Evolutionary conservation across 208 protist species (phyloP).

Genomic region (Wallacemonas sp.): DNA sequence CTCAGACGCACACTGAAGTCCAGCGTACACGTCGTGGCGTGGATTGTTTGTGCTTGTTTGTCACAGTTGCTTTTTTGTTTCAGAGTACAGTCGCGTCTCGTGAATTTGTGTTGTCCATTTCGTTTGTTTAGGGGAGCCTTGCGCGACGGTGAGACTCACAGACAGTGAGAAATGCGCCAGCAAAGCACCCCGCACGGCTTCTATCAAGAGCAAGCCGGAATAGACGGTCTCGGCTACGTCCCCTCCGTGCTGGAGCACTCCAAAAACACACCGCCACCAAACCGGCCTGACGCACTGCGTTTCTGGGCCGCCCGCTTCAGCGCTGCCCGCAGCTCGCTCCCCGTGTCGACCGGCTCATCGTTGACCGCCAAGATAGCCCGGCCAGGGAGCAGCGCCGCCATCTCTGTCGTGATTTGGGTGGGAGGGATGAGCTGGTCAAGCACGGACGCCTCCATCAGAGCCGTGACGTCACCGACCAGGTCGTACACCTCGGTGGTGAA

Average conservation of each 20-base stretch:
- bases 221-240: neutral
- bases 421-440: slow-evolving; percentile 26
- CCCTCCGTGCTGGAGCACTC: slow-evolving; percentile 12
- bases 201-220: too few species aligned
- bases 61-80: too few species aligned
- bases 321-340: slow-evolving; percentile 25
- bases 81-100: too few species aligned
- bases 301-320: slow-evolving; percentile 7
- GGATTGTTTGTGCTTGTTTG: too few species aligned
- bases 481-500: slow-evolving; percentile 24
- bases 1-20: too few species aligned
- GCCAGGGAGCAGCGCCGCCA: slow-evolving; percentile 21
- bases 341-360: slow-evolving; percentile 18
- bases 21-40: too few species aligned
- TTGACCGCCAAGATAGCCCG: slow-evolving; percentile 39
- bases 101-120: too few species aligned
- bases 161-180: too few species aligned
- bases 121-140: too few species aligned
- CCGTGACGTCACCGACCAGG: slow-evolving; percentile 32
- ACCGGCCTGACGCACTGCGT: neutral
- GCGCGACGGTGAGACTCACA: too few species aligned
- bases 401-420: slow-evolving; percentile 21
- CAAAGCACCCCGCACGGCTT: too few species aligned
- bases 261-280: slow-evolving; percentile 1
- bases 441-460: slow-evolving; percentile 16